Conservation (phyloP, 495 filamentous ascomycete genomes). For the Tuber aestivum region DNA sequence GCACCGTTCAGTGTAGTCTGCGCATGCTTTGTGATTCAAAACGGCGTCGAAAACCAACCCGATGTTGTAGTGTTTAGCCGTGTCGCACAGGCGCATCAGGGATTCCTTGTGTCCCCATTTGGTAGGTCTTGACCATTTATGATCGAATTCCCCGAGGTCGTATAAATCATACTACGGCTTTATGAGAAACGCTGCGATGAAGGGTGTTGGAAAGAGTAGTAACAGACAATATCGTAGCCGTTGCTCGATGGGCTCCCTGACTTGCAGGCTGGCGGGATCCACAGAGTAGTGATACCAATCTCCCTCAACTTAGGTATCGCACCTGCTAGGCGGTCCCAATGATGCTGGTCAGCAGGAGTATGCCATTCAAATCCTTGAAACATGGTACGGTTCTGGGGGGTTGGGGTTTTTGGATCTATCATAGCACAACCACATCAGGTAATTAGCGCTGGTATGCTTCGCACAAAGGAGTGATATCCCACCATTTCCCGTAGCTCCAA, state of each 20-base stretch:
- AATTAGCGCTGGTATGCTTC: not conserved
- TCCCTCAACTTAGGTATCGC: constrained; percentile 54
- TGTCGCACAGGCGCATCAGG: constrained; percentile 50
- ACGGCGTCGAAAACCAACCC: constrained; percentile 69
- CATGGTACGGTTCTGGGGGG: constrained; percentile 57
- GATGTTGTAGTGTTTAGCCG: constrained; percentile 52
- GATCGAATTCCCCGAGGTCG: constrained; percentile 70
- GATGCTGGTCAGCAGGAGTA: constrained; percentile 56
- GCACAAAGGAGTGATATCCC: not conserved
- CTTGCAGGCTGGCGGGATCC: constrained; percentile 72
- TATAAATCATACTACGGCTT: constrained; percentile 58
- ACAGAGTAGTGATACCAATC: constrained; percentile 61
- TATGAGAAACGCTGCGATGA: not conserved
- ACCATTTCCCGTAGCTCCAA: not conserved
- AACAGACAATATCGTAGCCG: constrained; percentile 59
- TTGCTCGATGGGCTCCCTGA: constrained; percentile 57
- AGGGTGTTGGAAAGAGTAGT: not conserved
- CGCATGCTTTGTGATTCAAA: constrained; percentile 68
- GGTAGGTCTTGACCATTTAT: constrained; percentile 58
- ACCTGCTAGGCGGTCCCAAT: constrained; percentile 57
- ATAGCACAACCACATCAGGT: not conserved
- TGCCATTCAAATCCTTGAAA: constrained; percentile 75
- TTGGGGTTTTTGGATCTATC: constrained; percentile 31
- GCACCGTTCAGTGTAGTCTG: constrained; percentile 58
- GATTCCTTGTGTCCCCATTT: constrained; percentile 69